Conservation (phyloP, 225 moss, liverwort and hornwort species). For the Polytrichum commune region DNA sequence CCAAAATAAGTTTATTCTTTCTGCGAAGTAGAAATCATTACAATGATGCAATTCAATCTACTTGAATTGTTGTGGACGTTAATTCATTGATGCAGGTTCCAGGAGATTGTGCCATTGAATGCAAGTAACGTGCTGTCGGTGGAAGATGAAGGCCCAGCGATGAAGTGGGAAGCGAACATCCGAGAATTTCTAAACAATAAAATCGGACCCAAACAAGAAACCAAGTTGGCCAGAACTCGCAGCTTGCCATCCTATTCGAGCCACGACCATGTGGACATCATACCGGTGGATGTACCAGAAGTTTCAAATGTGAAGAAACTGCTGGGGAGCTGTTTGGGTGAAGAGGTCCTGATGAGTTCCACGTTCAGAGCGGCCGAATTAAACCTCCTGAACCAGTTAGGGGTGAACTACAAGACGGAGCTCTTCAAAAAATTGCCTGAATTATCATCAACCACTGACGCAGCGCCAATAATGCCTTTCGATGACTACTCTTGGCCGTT, state of each 20-base stretch:
- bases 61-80: background rate
- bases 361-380: conserved; percentile 1
- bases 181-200: conserved; percentile 56
- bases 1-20: background rate
- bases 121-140: conserved; percentile 76
- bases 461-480: background rate
- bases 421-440: background rate
- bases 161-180: conserved; percentile 74
- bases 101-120: conserved; percentile 92
- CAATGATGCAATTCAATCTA: background rate
- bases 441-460: background rate
- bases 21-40: background rate
- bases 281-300: conserved; percentile 24
- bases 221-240: conserved; percentile 7
- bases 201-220: conserved; percentile 1
- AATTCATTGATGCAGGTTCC: conserved; percentile 49
- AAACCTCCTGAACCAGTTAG: background rate
- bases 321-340: conserved; percentile 17
- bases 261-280: conserved; percentile 13
- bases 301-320: conserved; percentile 35
- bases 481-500: too few species aligned
- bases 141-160: conserved; percentile 74
- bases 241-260: conserved; percentile 49
- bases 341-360: background rate
- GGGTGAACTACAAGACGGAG: background rate